These are phyloP conservation scores for Canna indica DNA, from an alignment of 176 grass and related monocot species.

Conservation along the genomic window DNA sequence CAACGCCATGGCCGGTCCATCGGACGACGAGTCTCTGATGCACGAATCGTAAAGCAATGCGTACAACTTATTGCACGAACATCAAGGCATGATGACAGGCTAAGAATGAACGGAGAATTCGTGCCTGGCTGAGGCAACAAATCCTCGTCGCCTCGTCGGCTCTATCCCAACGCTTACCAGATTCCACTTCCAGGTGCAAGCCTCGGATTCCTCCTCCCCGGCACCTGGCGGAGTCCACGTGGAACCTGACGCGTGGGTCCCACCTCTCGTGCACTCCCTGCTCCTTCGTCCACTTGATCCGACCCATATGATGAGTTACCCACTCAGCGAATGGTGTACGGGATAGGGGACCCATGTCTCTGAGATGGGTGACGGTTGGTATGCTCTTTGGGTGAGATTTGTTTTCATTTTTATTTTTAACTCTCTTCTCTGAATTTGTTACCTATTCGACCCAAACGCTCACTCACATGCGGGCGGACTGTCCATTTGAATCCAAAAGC, in stretches of 20 bases:
- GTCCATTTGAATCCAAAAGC: conserved; percentile 10
- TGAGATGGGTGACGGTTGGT: too few species aligned
- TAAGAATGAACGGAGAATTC: too few species aligned
- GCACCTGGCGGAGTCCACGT: background rate
- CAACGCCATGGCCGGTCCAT: too few species aligned
- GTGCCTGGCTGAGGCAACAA: too few species aligned
- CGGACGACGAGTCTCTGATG: too few species aligned
- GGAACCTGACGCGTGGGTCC: background rate
- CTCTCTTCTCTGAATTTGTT: background rate
- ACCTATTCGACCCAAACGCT: background rate
- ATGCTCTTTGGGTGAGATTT: background rate
- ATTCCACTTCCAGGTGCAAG: too few species aligned
- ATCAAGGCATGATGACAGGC: too few species aligned
- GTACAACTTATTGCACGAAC: too few species aligned
- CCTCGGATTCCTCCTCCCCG: conserved; percentile 5
- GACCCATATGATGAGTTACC: background rate
- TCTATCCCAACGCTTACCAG: too few species aligned
- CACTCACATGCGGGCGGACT: background rate
- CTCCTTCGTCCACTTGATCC: background rate
- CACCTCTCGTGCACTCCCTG: background rate
- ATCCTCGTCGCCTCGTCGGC: too few species aligned
- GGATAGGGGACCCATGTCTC: background rate
- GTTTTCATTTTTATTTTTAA: background rate
- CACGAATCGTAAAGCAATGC: too few species aligned
- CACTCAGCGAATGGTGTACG: background rate